phyloP scores from a whole-genome alignment of 306 rosid genomes.

The Geum urbanum region DNA sequence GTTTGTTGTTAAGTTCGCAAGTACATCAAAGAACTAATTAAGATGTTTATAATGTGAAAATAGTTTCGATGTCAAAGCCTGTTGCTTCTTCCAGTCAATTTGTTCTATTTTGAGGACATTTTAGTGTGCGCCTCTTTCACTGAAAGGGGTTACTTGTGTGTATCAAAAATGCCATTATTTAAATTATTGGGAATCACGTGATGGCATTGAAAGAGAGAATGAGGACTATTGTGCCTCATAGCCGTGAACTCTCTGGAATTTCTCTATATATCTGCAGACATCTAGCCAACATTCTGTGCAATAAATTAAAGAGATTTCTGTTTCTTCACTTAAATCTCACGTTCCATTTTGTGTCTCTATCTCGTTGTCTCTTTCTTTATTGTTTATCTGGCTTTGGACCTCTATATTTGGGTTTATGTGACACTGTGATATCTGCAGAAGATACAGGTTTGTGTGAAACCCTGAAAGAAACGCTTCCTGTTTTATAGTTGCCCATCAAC shows the following conservation, averaged over 20 bases:
- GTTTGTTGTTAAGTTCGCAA: conserved; percentile 7
- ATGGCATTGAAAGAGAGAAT: background rate
- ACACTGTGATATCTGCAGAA: no score
- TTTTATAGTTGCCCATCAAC: no score
- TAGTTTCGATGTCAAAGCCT: background rate
- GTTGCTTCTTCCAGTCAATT: background rate
- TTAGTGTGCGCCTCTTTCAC: background rate
- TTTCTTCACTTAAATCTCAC: no score
- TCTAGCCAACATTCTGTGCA: no score
- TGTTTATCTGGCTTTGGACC: no score
- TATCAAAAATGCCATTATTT: background rate
- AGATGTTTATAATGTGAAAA: no score
- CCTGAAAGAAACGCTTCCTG: no score
- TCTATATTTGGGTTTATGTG: no score
- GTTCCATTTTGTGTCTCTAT: no score
- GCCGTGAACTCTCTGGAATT: background rate
- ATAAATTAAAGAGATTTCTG: background rate
- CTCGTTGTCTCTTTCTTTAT: no score
- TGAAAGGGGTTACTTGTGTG: background rate
- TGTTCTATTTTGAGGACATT: background rate
- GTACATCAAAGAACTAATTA: background rate
- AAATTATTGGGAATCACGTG: background rate
- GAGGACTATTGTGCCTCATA: background rate
- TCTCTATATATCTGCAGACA: no score
- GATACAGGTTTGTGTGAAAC: no score